A percentile compares a stretch with the other conserved stretches of the same genome.
phyloP scores from a whole-genome alignment of 441 rosid species.

The Bocquillonia castaneifolia region DNA sequence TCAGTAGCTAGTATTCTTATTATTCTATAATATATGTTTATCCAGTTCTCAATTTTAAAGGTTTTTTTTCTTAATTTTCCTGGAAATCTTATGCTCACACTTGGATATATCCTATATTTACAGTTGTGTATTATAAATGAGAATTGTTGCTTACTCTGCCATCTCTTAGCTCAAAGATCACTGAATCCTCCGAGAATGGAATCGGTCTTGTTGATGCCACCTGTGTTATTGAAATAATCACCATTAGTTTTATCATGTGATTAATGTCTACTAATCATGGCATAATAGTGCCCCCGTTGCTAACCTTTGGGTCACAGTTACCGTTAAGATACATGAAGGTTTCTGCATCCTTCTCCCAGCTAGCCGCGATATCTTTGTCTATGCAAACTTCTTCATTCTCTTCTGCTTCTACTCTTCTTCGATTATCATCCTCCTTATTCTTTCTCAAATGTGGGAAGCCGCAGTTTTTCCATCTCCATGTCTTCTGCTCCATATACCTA shows the following conservation, averaged over 20 bases:
- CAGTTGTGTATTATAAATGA: not conserved
- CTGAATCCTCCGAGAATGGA: constrained; percentile 50
- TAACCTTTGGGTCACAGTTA: constrained; percentile 51
- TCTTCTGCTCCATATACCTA: constrained; percentile 47
- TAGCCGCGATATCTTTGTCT: constrained; percentile 31
- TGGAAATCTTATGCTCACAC: no score
- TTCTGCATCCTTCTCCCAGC: constrained; percentile 30
- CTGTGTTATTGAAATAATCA: constrained; percentile 29
- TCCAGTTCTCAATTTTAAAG: not conserved
- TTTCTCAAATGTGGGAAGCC: constrained; percentile 38
- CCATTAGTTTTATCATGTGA: constrained; percentile 16
- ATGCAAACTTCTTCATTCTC: constrained; percentile 32
- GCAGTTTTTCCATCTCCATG: constrained; percentile 59
- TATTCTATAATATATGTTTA: not conserved
- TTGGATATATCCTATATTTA: no score
- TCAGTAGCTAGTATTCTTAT: constrained; percentile 10
- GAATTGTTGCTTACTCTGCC: constrained; percentile 54
- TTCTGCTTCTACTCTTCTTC: constrained; percentile 8
- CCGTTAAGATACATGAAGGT: constrained; percentile 22
- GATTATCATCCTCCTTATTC: constrained; percentile 15
- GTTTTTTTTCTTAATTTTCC: no score
- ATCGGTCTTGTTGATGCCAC: constrained; percentile 61
- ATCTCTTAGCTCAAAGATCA: constrained; percentile 61
- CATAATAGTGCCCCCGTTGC: not conserved
- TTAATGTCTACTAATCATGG: constrained; percentile 3